These are phyloP conservation scores for Phytophthora pistaciae DNA, from an alignment of 352 stramenopile genomes.

Conservation along the genomic window DNA sequence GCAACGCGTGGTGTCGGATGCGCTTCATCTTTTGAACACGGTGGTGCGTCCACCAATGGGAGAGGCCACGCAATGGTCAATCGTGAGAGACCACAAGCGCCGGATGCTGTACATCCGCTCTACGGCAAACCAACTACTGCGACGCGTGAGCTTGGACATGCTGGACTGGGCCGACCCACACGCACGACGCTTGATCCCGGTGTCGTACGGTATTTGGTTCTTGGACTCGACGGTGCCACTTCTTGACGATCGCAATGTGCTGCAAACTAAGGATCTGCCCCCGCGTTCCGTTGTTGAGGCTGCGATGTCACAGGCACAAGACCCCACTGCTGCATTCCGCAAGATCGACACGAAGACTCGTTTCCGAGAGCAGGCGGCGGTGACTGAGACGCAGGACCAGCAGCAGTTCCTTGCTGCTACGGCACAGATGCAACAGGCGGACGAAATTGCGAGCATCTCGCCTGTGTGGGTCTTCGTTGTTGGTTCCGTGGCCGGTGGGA, in stretches of 20 bases:
- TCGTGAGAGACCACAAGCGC: constrained; percentile 74
- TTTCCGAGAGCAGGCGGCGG: neutral
- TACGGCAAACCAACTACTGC: constrained; percentile 75
- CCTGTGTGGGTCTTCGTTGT: constrained; percentile 28
- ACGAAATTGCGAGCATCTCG: constrained; percentile 14
- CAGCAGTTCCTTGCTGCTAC: constrained; percentile 21
- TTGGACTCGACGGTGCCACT: constrained; percentile 62
- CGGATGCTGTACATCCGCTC: constrained; percentile 78
- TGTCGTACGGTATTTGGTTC: constrained; percentile 76
- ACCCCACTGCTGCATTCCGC: constrained; percentile 8
- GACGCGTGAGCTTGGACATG: constrained; percentile 62
- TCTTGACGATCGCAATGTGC: constrained; percentile 46
- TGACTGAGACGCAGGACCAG: constrained; percentile 5
- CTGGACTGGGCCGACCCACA: constrained; percentile 56
- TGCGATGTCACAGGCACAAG: constrained; percentile 26
- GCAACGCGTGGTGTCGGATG: constrained; percentile 60
- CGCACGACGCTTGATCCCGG: constrained; percentile 58
- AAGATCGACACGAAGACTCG: neutral
- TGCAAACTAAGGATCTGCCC: constrained; percentile 70
- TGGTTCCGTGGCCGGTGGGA: constrained; percentile 29
- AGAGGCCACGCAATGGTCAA: constrained; percentile 71
- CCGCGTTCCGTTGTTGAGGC: constrained; percentile 54
- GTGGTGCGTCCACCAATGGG: constrained; percentile 57
- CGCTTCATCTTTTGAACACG: constrained; percentile 72
- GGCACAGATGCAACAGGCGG: constrained; percentile 27